Conservation (phyloP, 495 filamentous ascomycete genomes). For the Astrocystis sublimbata region DNA sequence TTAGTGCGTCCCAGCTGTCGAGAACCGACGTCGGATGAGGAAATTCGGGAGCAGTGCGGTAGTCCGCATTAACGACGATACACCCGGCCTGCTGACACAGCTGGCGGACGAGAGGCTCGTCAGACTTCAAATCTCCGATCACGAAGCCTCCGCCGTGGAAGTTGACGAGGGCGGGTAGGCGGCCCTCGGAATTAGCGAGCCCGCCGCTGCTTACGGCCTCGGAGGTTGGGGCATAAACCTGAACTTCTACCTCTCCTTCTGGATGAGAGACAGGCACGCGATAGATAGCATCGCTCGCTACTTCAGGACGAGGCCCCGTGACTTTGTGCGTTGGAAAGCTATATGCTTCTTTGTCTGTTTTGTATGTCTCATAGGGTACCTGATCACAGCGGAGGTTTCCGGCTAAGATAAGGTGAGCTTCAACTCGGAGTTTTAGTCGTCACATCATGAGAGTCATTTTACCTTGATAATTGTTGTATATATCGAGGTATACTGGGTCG, state of each 20-base stretch:
- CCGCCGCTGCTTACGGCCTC: conserved; percentile 32
- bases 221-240: conserved; percentile 36
- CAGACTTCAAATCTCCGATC: conserved; percentile 60
- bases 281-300: conserved; percentile 35
- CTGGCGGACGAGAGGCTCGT: conserved; percentile 57
- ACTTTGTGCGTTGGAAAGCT: conserved; percentile 34
- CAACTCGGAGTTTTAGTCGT: neutral
- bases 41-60: conserved; percentile 42
- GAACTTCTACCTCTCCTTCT: conserved; percentile 34
- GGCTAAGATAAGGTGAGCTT: conserved; percentile 12
- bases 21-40: conserved; percentile 34
- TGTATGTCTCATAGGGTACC: conserved; percentile 41
- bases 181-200: conserved; percentile 28
- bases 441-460: neutral
- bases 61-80: conserved; percentile 47
- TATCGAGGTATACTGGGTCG: conserved; percentile 37
- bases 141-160: conserved; percentile 71
- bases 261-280: conserved; percentile 35
- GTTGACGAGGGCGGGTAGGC: conserved; percentile 58
- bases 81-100: conserved; percentile 54
- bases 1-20: conserved; percentile 45
- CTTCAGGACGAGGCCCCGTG: conserved; percentile 26
- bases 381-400: conserved; percentile 35
- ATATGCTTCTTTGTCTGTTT: conserved; percentile 34
- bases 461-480: conserved; percentile 42